These are phyloP conservation scores for Lactarius sp. DNA, from an alignment of 768 basidiomycete genomes.

Conservation along the genomic window DNA sequence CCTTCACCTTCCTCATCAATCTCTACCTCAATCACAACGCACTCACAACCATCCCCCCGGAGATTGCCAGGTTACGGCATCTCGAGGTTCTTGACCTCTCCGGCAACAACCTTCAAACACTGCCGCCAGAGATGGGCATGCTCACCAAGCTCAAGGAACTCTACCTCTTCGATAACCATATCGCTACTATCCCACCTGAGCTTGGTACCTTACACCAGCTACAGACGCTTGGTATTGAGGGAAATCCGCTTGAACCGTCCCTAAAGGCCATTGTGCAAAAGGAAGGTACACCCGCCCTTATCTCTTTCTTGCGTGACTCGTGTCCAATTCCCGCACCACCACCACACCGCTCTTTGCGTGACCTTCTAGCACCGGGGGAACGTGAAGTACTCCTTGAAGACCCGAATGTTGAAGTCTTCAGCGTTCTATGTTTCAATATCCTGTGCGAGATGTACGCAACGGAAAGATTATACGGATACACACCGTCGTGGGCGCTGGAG, in stretches of 20 bases:
- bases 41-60: slow-evolving; percentile 69
- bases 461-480: slow-evolving; percentile 87
- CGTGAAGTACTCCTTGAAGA: slow-evolving; percentile 57
- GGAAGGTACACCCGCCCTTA: slow-evolving; percentile 87
- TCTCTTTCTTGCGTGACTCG: slow-evolving; percentile 90
- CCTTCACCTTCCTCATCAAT: slow-evolving; percentile 88
- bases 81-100: slow-evolving; percentile 90
- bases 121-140: slow-evolving; percentile 90
- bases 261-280: slow-evolving; percentile 84
- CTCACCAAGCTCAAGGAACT: slow-evolving; percentile 86
- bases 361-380: slow-evolving; percentile 53
- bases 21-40: slow-evolving; percentile 97
- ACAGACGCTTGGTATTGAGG: slow-evolving; percentile 91
- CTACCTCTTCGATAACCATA: slow-evolving; percentile 91
- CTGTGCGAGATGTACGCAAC: slow-evolving; percentile 90
- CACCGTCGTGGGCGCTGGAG: slow-evolving; percentile 91
- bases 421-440: slow-evolving; percentile 87
- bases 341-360: slow-evolving; percentile 74
- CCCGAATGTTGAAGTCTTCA: slow-evolving; percentile 68
- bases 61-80: slow-evolving; percentile 79
- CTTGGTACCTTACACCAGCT: slow-evolving; percentile 89
- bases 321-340: slow-evolving; percentile 78
- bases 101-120: slow-evolving; percentile 68
- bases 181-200: slow-evolving; percentile 81
- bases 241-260: slow-evolving; percentile 84